Percentiles rank a stretch among this genome's conserved stretches.
Evolutionary conservation across 768 basidiomycete species (phyloP).

Genomic region (Calocybe cyanea): DNA sequence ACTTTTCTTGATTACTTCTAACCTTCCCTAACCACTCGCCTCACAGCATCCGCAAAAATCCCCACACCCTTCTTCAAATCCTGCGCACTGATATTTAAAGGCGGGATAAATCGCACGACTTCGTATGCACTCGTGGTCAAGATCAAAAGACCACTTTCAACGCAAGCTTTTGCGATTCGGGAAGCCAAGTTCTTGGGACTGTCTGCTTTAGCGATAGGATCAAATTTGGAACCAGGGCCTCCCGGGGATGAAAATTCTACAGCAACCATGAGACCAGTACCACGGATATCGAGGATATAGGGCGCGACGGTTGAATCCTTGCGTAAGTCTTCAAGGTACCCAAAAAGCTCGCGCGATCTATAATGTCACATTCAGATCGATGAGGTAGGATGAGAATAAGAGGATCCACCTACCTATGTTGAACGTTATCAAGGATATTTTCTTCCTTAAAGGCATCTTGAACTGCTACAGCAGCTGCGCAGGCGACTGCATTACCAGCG

Average conservation of each 20-base stretch:
- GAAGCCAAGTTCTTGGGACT: slow-evolving; percentile 52
- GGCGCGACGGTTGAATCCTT: slow-evolving; percentile 46
- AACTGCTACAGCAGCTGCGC: slow-evolving; percentile 87
- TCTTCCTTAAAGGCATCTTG: slow-evolving; percentile 79
- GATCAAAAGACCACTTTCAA: slow-evolving; percentile 82
- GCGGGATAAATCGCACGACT: slow-evolving; percentile 89
- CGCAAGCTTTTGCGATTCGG: slow-evolving; percentile 72
- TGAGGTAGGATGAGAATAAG: too few species aligned
- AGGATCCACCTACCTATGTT: slow-evolving; percentile 46
- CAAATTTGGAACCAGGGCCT: slow-evolving; percentile 42
- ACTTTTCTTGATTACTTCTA: slow-evolving; percentile 13
- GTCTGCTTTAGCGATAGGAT: slow-evolving; percentile 31
- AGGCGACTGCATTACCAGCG: slow-evolving; percentile 88
- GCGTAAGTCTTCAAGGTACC: slow-evolving; percentile 52
- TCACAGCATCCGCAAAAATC: slow-evolving; percentile 68
- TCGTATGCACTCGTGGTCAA: slow-evolving; percentile 90
- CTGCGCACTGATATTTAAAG: slow-evolving; percentile 72
- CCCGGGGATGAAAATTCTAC: slow-evolving; percentile 71
- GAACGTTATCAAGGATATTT: slow-evolving; percentile 78
- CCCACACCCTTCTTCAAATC: slow-evolving; percentile 68
- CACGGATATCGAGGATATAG: slow-evolving; percentile 82
- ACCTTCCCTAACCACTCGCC: slow-evolving; percentile 58
- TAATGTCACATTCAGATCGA: too few species aligned
- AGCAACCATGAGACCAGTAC: slow-evolving; percentile 85
- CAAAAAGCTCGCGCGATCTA: slow-evolving; percentile 73